Base-by-base conservation (phyloP, 257 asterid genomes). In the Anisodus acutangulus region DNA sequence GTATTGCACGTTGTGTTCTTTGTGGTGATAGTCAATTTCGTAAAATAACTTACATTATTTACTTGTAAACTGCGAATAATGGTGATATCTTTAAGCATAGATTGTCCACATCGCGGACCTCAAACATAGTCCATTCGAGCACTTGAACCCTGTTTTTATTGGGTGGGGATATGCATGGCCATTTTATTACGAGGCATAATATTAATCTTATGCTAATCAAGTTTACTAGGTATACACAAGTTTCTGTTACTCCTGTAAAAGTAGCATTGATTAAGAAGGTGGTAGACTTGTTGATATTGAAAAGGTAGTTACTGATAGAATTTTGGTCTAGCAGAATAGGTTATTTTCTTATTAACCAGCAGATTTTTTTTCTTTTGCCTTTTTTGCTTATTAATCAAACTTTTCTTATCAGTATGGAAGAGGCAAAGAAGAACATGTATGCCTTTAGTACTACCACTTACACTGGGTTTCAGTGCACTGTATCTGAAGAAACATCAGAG, bases 381-480 rank as follows among this genome's bases (percentile, higher is more conserved):
- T 47, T 16, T 58, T 13, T 53, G 3, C n/a, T 12, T 82, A 31
- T 51, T 55, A 82, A 58, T 82, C 2, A 41, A 66, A 4, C 1
- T 51, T 8, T 78, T 9, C 71, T 58, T 87, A 53, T 82, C 89
- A 97, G 99, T 87, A 93, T 93, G 95, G 99, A 97, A 91, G 99
- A 97, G 88, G 99, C 99, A 49, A 95, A 92, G 94, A 93, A 97
- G 94, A 97, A 95, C 86, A 90, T 97, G 98, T 97, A 97, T 85
- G 99, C 99, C 47, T 97, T 97, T 83, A 97, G 99, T 84, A 97
- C 99, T 66, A 97, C 99, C 6, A 95, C 97, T 1, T 97, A 95
- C 90, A 97, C 99, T 57, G 99, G 98, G 80, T 97, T 97, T 84
- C 99, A 97, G 6, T 97, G 99, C 90, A 97, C 98, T 35, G 94